phyloP scores from a whole-genome alignment of 306 rosid species.

The Citrullus amarus region DNA sequence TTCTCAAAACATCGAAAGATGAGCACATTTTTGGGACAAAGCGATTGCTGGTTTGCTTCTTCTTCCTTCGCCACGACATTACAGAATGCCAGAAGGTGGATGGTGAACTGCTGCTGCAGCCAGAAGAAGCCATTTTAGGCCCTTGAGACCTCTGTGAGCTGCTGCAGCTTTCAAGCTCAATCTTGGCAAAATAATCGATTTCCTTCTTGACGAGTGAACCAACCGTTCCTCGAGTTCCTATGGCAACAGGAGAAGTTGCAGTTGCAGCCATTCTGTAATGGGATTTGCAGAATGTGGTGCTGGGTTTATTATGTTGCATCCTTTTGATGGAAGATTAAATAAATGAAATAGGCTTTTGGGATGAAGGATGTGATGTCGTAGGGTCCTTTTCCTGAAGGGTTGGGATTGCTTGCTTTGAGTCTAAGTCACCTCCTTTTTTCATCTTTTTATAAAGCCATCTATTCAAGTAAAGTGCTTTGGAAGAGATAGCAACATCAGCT shows the following conservation, averaged over 20 bases:
- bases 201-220: constrained; percentile 67
- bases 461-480: constrained; percentile 18
- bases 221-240: constrained; percentile 76
- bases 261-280: constrained; percentile 40
- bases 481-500: constrained; percentile 18
- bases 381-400: constrained; percentile 13
- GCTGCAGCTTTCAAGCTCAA: constrained; percentile 39
- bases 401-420: constrained; percentile 32
- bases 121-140: constrained; percentile 21
- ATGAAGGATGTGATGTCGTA: constrained; percentile 30
- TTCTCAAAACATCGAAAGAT: constrained; percentile 32
- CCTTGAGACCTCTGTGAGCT: constrained; percentile 25
- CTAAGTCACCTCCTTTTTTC: constrained; percentile 21
- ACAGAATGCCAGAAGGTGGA: constrained; percentile 44
- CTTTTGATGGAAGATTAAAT: background rate
- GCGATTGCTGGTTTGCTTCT: constrained; percentile 23
- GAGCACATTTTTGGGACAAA: constrained; percentile 40
- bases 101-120: constrained; percentile 18
- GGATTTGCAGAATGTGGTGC: constrained; percentile 18
- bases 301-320: constrained; percentile 34
- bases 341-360: constrained; percentile 29
- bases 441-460: constrained; percentile 14
- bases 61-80: constrained; percentile 56
- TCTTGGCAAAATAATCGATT: constrained; percentile 61
- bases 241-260: constrained; percentile 45